Evolutionary conservation across 2,329 filamentous ascomycete species (phyloP).

Genomic region (Anthostomella pinea): DNA sequence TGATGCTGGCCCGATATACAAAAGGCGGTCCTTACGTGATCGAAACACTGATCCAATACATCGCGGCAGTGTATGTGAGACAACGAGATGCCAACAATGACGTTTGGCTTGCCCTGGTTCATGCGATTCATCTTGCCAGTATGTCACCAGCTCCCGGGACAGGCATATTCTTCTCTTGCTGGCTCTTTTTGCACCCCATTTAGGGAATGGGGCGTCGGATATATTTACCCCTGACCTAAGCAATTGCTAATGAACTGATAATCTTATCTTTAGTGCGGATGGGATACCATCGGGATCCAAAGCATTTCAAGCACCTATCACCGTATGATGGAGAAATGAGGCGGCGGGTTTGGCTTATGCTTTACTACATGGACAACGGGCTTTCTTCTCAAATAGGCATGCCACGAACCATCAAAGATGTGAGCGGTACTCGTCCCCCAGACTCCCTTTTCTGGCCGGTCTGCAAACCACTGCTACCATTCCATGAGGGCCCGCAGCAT

Average conservation of each 20-base stretch:
- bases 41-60: constrained; percentile 37
- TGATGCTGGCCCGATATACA: constrained; percentile 39
- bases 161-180: too few species aligned
- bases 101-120: constrained; percentile 35
- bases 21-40: constrained; percentile 41
- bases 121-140: constrained; percentile 28
- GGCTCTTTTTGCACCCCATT: too few species aligned
- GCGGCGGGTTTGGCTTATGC: constrained; percentile 40
- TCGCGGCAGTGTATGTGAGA: constrained; percentile 30
- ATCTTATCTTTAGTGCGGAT: constrained; percentile 33
- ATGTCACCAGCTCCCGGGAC: too few species aligned
- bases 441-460: too few species aligned
- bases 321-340: constrained; percentile 45
- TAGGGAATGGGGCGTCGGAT: too few species aligned
- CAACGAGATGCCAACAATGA: constrained; percentile 32
- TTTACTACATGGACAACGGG: constrained; percentile 40
- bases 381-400: constrained; percentile 43
- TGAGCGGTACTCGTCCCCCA: too few species aligned
- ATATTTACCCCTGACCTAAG: background rate
- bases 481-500: too few species aligned
- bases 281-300: constrained; percentile 44
- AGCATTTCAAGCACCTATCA: constrained; percentile 39
- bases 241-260: constrained; percentile 2
- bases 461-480: too few species aligned
- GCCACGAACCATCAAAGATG: constrained; percentile 38